Evolutionary conservation across 352 stramenopile genomes (phyloP).

Genomic region (Phytopythium delawarense): DNA sequence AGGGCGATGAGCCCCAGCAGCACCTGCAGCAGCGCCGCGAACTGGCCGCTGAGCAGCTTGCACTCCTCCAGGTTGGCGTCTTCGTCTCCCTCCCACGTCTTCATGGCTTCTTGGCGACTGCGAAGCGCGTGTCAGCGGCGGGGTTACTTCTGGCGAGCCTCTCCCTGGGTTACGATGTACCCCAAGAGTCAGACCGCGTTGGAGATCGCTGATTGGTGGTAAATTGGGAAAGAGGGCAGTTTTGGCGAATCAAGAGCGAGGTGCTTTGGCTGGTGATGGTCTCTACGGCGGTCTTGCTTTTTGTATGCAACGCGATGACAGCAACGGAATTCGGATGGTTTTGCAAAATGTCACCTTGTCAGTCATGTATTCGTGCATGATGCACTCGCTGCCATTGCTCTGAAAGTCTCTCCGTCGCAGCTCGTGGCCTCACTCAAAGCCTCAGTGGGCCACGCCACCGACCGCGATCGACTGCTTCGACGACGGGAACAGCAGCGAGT

Average conservation of each 20-base stretch:
- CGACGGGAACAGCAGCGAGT: conserved; percentile 4
- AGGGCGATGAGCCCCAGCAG: conserved; percentile 77
- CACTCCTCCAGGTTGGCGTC: conserved; percentile 50
- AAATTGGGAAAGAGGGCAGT: neutral
- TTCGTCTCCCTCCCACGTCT: conserved; percentile 24
- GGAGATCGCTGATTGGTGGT: neutral
- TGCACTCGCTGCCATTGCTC: no score
- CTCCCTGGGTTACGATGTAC: neutral
- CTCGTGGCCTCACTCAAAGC: neutral
- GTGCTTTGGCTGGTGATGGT: neutral
- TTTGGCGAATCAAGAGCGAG: neutral
- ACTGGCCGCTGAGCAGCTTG: conserved; percentile 77
- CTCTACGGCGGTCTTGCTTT: neutral
- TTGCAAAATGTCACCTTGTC: no score
- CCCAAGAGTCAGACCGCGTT: neutral
- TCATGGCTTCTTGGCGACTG: conserved; percentile 6
- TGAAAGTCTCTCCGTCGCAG: neutral
- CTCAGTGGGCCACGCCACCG: conserved; percentile 1
- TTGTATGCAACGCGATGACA: neutral
- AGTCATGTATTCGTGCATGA: neutral
- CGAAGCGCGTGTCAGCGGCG: neutral
- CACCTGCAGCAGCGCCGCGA: conserved; percentile 73
- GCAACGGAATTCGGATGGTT: neutral
- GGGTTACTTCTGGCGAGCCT: no score
- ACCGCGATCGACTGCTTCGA: conserved; percentile 7